Base-by-base conservation (phyloP, 2,329 filamentous ascomycete species). In the Aspergillus alliaceus region DNA sequence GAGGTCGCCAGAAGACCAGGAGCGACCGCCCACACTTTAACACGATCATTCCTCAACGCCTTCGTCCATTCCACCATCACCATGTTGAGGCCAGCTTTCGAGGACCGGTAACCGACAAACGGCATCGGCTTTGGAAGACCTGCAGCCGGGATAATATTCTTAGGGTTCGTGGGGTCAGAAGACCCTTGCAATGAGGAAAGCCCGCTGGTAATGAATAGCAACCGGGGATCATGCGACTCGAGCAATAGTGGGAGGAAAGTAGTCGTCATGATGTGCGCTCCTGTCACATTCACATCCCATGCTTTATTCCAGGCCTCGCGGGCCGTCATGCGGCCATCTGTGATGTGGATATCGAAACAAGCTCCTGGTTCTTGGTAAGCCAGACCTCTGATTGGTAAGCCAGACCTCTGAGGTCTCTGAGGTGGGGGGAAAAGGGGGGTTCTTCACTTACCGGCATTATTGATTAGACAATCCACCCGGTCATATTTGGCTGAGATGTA, bases 11-110 rank as follows among this genome's bases (percentile, higher is more conserved):
- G 61, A 51, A 81, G 76, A 0, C 80, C 80, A 0, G 80, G 79
- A 48, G 69, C 73, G 2, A 82, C 71, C 4, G 60, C 66, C 61
- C 76, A 83, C 0, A 82, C 77, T 59, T 82, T 83, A n/a, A 82
- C 76, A 0, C 75, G 74, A 62, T 81, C 78, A 5, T 73, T 68
- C 59, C 71, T 70, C 56, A 79, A 59, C 15, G 69, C 64, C 37
- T 72, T 69, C 32, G 69, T 59, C 80, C 81, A 85, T 8, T 80
- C 75, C 44, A 81, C 56, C 75, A 80, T 79, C 62, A 81, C 34
- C 71, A 82, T 83, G 37, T 80, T 82, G 61, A 82, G 51, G 1
- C 75, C 80, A 4, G 75, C 71, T 67, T 82, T 82, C 29, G 70
- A 71, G 20, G 54, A 64, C 8, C 61, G 57, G 18, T 64, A 64